Conservation (phyloP, 768 basidiomycete genomes). For the Macrolepiota dolichaula region DNA sequence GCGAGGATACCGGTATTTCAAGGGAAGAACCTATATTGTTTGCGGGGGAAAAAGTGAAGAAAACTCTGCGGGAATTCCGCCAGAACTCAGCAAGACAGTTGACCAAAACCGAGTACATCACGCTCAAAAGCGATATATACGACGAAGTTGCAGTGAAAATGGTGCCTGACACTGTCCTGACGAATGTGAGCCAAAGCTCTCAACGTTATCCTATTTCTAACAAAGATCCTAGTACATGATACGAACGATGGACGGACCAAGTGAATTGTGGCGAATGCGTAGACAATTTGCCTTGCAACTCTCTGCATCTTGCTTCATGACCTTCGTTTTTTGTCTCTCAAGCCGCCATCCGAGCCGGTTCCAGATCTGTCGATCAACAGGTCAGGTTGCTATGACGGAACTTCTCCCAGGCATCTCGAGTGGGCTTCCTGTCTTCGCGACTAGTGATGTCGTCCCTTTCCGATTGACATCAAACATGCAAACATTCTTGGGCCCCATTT, state of each 20-base stretch:
- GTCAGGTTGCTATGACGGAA: slow-evolving; percentile 91
- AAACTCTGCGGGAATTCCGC: slow-evolving; percentile 59
- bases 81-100: slow-evolving; percentile 51
- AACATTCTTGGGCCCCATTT: slow-evolving; percentile 82
- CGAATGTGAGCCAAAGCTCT: slow-evolving; percentile 52
- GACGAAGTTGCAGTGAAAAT: slow-evolving; percentile 87
- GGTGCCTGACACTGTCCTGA: slow-evolving; percentile 85
- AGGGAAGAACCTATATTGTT: slow-evolving; percentile 87
- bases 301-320: slow-evolving; percentile 89
- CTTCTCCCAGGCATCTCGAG: slow-evolving; percentile 65
- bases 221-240: slow-evolving; percentile 73
- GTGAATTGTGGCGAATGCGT: slow-evolving; percentile 93
- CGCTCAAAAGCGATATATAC: slow-evolving; percentile 77
- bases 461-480: slow-evolving; percentile 97
- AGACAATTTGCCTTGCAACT: slow-evolving; percentile 94
- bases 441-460: slow-evolving; percentile 92
- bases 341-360: slow-evolving; percentile 83
- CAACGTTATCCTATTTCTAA: slow-evolving; percentile 4
- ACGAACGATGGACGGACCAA: slow-evolving; percentile 76
- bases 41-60: slow-evolving; percentile 80
- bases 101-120: slow-evolving; percentile 61
- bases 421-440: slow-evolving; percentile 60
- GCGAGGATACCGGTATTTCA: slow-evolving; percentile 66
- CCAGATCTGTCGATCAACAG: slow-evolving; percentile 86
- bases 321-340: slow-evolving; percentile 80